Evolutionary conservation across 2,329 filamentous ascomycete genomes (phyloP), one percentile per base, ranked within the genome.

Genomic region (Rhinocladiella mackenziei): DNA sequence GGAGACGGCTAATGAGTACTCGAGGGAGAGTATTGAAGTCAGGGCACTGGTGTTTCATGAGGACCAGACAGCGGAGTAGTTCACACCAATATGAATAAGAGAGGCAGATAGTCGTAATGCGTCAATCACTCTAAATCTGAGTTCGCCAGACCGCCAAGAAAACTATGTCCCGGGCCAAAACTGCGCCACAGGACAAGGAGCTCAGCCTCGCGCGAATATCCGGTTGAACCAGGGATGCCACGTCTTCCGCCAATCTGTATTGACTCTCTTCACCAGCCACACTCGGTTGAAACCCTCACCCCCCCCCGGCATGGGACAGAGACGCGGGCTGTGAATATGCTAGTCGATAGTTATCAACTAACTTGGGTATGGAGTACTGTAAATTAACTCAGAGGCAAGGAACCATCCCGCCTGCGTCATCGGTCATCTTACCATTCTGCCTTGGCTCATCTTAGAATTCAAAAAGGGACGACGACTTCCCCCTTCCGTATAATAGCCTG

Each of bases 21-120:
- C 64, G 14, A 67, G 74, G 9, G 62, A 78, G 66, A 80, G 75
- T 58, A 78, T 80, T 45, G 78, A 81, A 61, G 65, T 80, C 2
- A 59, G 77, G 33, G 67, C 69, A 3, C 35, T 57, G 38, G 51
- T 58, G n/a, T 57, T 59, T 39, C 44, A 54, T 36, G 54, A 58
- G 45, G 49, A 58, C 32, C 33, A 58, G 39, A 23, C 49, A n/a
- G 53, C 54, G 5, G 55, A 56, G 38, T 54, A 28, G 26, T 15
- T 7, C 14, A 13, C 11, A 14, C 6, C 7, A 14, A 20, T 13
- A 23, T 19, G 13, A 8, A 10, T 5, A 4, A 6, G 31, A 42
- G 13, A 10, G 15, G 14, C 15, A 30, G 5, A 14, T 10, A 30
- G 28, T 30, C 28, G 5, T 14, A 10, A 10, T 30, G 11, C 28